A percentile compares a stretch with the other conserved stretches of the same genome.
Evolutionary conservation across 495 filamentous ascomycete genomes (phyloP).

Genomic region (Aspergillus nanangensis): DNA sequence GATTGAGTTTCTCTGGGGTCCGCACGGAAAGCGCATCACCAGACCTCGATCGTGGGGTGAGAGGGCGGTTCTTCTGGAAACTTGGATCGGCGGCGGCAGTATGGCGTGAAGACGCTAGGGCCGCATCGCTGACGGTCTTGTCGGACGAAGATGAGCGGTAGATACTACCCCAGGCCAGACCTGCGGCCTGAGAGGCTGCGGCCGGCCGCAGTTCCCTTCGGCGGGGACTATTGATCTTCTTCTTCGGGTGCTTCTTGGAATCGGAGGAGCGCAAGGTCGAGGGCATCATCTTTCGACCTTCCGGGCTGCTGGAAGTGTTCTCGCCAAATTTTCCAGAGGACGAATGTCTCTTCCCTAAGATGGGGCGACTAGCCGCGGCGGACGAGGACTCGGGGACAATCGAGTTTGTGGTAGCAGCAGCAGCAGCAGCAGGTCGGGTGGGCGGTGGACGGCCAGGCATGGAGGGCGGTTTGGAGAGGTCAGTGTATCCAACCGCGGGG

Average conservation of each 20-base stretch:
- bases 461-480: slow-evolving; percentile 67
- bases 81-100: slow-evolving; percentile 23
- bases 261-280: slow-evolving; percentile 70
- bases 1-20: background rate
- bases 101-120: slow-evolving; percentile 27
- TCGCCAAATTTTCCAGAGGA: slow-evolving; percentile 45
- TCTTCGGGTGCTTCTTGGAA: slow-evolving; percentile 54
- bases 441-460: slow-evolving; percentile 57
- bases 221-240: slow-evolving; percentile 32
- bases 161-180: slow-evolving; percentile 72
- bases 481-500: slow-evolving; percentile 70
- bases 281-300: slow-evolving; percentile 73
- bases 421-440: slow-evolving; percentile 21
- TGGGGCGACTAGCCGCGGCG: slow-evolving; percentile 20
- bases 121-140: slow-evolving; percentile 31
- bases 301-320: slow-evolving; percentile 74
- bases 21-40: background rate
- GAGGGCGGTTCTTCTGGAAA: slow-evolving; percentile 17
- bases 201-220: slow-evolving; percentile 39
- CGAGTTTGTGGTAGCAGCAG: slow-evolving; percentile 38
- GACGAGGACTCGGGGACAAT: background rate
- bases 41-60: slow-evolving; percentile 12
- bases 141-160: slow-evolving; percentile 33
- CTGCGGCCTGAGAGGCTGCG: slow-evolving; percentile 87
- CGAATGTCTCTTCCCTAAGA: slow-evolving; percentile 33